Evolutionary conservation across 2,329 filamentous ascomycete genomes (phyloP), one percentile per base, ranked within the genome.

Genomic region (Aspergillus aculeatus): DNA sequence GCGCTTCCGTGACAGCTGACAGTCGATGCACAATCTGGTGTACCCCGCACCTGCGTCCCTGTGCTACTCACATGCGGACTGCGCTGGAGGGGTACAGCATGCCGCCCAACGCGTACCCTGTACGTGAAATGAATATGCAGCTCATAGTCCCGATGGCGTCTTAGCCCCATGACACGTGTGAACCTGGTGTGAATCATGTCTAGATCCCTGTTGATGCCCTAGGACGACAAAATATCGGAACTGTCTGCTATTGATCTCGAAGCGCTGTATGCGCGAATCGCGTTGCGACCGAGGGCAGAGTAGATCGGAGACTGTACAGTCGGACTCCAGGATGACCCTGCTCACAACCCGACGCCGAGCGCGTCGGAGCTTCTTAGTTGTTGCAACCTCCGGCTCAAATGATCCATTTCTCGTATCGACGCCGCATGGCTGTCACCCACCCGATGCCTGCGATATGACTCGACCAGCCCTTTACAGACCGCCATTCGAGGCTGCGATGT

Each of bases 131-230:
- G 29, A 47, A 21, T 23, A 31, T 32, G 19, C 32, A 26, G 3
- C 19, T 48, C 44, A 47, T 47, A 47, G 23, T 48, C 16, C 53
- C 41, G 41, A 16, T 35, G 44, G 24, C 6, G 31, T 23, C 53
- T 38, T 55, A 55, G 44, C 41, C 12, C 19, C 19, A 47, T 48
- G 53, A 55, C 53, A 55, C 53, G 53, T 48, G 41, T 55, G 41
- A 48, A 35, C 21, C 53, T 24, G 26, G 38, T 26, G 41, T 29
- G 29, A 19, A 54, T 47, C 38, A 32, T 38, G 41, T 10, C 4
- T 55, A 32, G 47, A 47, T 23, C 53, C 19, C 32, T n/a, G 21
- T 38, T 16, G 53, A 55, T 55, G 23, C 29, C 26, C 41, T 31
- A 9, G 38, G 7, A 44, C 44, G 41, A 55, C 53, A 48, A 23